Evolutionary conservation across 495 filamentous ascomycete genomes (phyloP).

Genomic region (Penicillium silybi): DNA sequence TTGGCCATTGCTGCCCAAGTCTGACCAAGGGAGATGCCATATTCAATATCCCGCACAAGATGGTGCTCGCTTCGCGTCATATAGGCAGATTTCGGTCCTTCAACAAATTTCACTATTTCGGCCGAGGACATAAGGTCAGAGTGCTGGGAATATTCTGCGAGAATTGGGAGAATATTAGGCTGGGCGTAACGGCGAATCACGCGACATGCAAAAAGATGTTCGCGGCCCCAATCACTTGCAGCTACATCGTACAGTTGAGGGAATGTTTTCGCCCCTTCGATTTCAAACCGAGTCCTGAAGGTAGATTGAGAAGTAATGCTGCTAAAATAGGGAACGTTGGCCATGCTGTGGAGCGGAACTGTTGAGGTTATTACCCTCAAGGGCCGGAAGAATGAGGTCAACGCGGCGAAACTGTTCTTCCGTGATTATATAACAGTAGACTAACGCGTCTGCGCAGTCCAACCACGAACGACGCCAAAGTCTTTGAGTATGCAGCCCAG

Average conservation of each 20-base stretch:
- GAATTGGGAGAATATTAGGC: slow-evolving; percentile 7
- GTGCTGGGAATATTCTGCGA: slow-evolving; percentile 1
- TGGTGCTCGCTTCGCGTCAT: slow-evolving; percentile 14
- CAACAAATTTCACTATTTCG: slow-evolving; percentile 6
- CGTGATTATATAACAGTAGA: no score
- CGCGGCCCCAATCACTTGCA: slow-evolving; percentile 11
- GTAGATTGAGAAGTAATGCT: slow-evolving; percentile 5
- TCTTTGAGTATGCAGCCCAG: no score
- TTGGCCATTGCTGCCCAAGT: slow-evolving; percentile 19
- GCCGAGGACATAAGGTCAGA: slow-evolving; percentile 7
- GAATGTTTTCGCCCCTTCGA: slow-evolving; percentile 3
- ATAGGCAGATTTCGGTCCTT: slow-evolving; percentile 2
- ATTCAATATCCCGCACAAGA: slow-evolving; percentile 4
- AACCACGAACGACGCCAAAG: no score
- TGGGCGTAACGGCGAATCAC: slow-evolving; percentile 6
- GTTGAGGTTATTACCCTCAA: no score
- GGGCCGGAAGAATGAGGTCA: no score
- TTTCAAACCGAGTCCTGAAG: slow-evolving; percentile 5
- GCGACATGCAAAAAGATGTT: slow-evolving; percentile 14
- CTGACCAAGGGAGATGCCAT: slow-evolving; percentile 10
- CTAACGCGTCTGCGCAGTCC: no score
- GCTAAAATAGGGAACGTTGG: slow-evolving; percentile 6
- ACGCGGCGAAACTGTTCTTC: no score
- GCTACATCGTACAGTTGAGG: neutral
- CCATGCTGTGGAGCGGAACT: neutral